Conservation (phyloP, 208 protist species). For the Crithidia acanthocephali region DNA sequence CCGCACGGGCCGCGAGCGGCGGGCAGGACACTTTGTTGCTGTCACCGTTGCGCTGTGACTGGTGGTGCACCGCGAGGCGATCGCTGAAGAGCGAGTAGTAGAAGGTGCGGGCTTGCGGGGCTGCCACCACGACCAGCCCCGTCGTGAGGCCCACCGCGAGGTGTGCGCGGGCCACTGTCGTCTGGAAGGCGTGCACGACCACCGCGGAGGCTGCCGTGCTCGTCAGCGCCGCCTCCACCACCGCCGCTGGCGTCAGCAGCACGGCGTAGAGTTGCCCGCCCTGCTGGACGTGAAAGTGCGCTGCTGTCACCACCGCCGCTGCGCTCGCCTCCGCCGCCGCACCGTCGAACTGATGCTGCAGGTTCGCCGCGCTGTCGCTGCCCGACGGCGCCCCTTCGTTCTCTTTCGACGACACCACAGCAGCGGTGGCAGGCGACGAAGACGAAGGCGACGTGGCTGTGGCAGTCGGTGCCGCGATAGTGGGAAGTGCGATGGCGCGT, state of each 20-base stretch:
- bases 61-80: conserved; percentile 18
- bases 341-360: not conserved
- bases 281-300: conserved; percentile 51
- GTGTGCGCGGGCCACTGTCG: conserved; percentile 24
- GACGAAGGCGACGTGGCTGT: not conserved
- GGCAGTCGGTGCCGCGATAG: not conserved
- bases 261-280: conserved; percentile 64
- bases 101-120: conserved; percentile 51
- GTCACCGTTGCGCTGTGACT: not conserved
- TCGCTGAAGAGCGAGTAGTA: conserved; percentile 47
- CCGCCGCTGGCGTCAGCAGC: conserved; percentile 49
- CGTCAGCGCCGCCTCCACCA: conserved; percentile 56
- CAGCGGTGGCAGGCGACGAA: not conserved
- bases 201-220: not conserved
- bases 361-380: not conserved
- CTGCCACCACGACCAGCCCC: conserved; percentile 70
- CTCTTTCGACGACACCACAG: not conserved
- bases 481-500: conserved; percentile 20
- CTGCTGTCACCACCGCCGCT: conserved; percentile 12
- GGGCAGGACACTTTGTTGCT: not conserved
- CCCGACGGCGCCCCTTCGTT: not conserved
- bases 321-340: not conserved
- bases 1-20: conserved; percentile 22
- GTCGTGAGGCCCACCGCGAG: conserved; percentile 56
- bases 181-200: conserved; percentile 46